Conservation (phyloP, 129 eudicot species). For the Flaveria brownii region DNA sequence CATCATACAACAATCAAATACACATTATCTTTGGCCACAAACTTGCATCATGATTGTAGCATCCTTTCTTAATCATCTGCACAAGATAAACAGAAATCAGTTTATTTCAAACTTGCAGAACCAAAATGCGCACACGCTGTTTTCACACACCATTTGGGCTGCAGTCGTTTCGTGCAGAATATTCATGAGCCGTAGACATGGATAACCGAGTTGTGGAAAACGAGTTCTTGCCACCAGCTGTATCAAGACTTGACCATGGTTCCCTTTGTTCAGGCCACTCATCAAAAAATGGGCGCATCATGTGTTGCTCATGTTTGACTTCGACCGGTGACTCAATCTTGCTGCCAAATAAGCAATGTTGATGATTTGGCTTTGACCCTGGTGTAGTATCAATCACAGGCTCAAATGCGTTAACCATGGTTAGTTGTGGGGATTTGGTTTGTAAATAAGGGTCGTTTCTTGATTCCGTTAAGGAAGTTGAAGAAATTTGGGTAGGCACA, state of each 20-base stretch:
- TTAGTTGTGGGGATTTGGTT: conserved; percentile 45
- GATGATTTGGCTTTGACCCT: conserved; percentile 61
- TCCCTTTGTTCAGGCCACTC: conserved; percentile 78
- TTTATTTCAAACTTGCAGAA: neutral
- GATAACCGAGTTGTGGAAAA: conserved; percentile 79
- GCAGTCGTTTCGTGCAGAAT: conserved; percentile 45
- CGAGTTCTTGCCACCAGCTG: conserved; percentile 49
- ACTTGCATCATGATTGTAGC: conserved; percentile 1
- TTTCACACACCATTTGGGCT: conserved; percentile 60
- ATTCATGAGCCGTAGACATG: conserved; percentile 61
- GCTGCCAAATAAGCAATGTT: conserved; percentile 71
- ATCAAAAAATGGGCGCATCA: conserved; percentile 71
- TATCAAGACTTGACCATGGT: conserved; percentile 66
- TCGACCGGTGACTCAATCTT: conserved; percentile 52
- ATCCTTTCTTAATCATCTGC: conserved; percentile 47
- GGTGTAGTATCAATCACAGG: conserved; percentile 42
- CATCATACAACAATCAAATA: conserved; percentile 32
- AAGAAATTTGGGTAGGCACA: conserved; percentile 53
- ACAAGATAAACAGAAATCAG: conserved; percentile 5
- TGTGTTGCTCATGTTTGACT: conserved; percentile 56
- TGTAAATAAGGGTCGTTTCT: conserved; percentile 51
- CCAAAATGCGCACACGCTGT: neutral
- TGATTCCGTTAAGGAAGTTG: conserved; percentile 46
- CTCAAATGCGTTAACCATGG: conserved; percentile 53
- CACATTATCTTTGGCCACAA: conserved; percentile 32